phyloP scores from a whole-genome alignment of 2,329 filamentous ascomycete genomes.

The Colletotrichum simmondsii region DNA sequence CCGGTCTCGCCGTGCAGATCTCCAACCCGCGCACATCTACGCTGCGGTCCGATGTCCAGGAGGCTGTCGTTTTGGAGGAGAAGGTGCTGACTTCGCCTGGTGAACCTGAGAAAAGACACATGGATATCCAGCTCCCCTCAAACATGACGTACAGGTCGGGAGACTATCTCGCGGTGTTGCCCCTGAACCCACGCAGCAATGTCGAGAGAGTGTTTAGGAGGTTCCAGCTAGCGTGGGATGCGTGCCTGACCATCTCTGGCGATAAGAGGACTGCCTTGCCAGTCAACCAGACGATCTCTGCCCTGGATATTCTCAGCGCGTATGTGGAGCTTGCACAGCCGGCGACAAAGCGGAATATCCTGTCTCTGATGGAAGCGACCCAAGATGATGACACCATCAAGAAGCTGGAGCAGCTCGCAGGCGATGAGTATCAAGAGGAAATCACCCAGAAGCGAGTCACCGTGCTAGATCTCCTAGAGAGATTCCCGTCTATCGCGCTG shows the following conservation, averaged over 20 bases:
- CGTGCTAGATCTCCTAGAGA: constrained; percentile 71
- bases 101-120: constrained; percentile 69
- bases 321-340: constrained; percentile 81
- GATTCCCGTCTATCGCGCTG: constrained; percentile 62
- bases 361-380: constrained; percentile 35
- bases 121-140: constrained; percentile 75
- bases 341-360: constrained; percentile 70
- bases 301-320: constrained; percentile 71
- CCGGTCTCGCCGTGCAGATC: constrained; percentile 59
- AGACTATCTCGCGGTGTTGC: constrained; percentile 81
- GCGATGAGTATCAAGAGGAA: constrained; percentile 50
- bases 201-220: constrained; percentile 72
- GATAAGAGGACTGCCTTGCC: constrained; percentile 64
- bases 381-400: constrained; percentile 45
- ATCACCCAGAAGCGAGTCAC: constrained; percentile 62
- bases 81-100: constrained; percentile 58
- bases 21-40: constrained; percentile 64
- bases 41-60: constrained; percentile 69
- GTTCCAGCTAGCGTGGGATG: constrained; percentile 77
- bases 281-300: constrained; percentile 66
- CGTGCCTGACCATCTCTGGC: constrained; percentile 70
- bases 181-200: constrained; percentile 72
- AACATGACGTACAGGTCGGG: constrained; percentile 76
- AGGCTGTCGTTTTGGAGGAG: constrained; percentile 66
- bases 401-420: constrained; percentile 50